phyloP scores from a whole-genome alignment of 352 stramenopile genomes.

The Pythium coloratum region DNA sequence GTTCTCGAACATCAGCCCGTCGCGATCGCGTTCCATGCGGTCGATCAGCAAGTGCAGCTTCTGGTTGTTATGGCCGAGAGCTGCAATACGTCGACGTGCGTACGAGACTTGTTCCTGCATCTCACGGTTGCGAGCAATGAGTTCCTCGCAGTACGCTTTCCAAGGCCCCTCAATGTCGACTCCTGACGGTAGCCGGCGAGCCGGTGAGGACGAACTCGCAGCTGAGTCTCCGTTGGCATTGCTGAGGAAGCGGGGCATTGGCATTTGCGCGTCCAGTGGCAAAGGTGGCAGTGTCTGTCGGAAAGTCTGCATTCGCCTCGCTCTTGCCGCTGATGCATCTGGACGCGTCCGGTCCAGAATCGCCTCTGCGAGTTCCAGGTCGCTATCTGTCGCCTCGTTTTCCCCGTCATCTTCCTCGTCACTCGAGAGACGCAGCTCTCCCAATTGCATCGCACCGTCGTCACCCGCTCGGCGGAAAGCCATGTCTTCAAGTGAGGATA shows the following conservation, averaged over 20 bases:
- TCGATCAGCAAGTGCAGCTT: slow-evolving; percentile 83
- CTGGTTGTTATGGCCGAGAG: slow-evolving; percentile 79
- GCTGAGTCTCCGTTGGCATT: neutral
- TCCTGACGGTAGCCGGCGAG: slow-evolving; percentile 3
- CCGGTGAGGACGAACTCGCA: neutral
- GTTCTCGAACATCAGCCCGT: slow-evolving; percentile 81
- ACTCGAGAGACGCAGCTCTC: slow-evolving; percentile 25
- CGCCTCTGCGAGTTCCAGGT: slow-evolving; percentile 27
- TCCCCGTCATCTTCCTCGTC: slow-evolving; percentile 25
- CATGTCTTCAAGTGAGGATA: slow-evolving; percentile 22
- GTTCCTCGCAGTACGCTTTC: slow-evolving; percentile 72
- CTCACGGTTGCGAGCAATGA: slow-evolving; percentile 70
- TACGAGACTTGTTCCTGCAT: slow-evolving; percentile 77
- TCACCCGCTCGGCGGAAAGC: slow-evolving; percentile 13
- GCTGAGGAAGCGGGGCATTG: slow-evolving; percentile 5
- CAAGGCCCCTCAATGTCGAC: slow-evolving; percentile 41
- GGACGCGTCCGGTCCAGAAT: slow-evolving; percentile 13
- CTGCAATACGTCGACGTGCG: slow-evolving; percentile 56
- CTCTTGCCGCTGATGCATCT: neutral
- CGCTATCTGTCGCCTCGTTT: slow-evolving; percentile 21
- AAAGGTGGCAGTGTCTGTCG: slow-evolving; percentile 22
- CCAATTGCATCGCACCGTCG: slow-evolving; percentile 24
- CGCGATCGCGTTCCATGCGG: slow-evolving; percentile 81
- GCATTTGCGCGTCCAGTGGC: slow-evolving; percentile 4
- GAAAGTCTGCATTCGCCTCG: slow-evolving; percentile 16